These are phyloP conservation scores for Leishmania lainsoni DNA, from an alignment of 208 protist genomes.

Conservation along the genomic window DNA sequence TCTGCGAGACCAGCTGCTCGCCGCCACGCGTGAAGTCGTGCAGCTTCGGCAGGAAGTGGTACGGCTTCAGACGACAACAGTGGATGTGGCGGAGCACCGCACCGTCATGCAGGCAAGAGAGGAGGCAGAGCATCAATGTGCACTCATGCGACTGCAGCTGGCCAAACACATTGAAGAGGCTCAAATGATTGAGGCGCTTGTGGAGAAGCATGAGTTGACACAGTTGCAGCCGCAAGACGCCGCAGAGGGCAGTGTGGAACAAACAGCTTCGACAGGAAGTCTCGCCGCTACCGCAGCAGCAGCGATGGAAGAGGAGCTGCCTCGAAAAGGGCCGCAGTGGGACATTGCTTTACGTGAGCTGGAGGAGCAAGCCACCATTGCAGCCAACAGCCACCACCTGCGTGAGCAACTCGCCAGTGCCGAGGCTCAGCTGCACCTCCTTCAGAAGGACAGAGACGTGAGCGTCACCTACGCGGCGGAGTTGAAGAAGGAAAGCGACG, in stretches of 20 bases:
- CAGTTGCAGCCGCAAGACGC: slow-evolving; percentile 4
- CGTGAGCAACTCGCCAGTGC: slow-evolving; percentile 30
- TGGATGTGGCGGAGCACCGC: slow-evolving; percentile 38
- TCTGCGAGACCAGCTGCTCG: slow-evolving; percentile 33
- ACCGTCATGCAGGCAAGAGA: slow-evolving; percentile 32
- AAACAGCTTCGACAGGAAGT: neutral
- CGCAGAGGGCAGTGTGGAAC: neutral
- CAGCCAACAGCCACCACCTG: slow-evolving; percentile 23
- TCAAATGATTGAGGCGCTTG: slow-evolving; percentile 16
- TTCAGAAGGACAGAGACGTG: slow-evolving; percentile 12
- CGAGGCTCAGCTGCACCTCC: slow-evolving; percentile 11
- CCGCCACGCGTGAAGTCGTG: slow-evolving; percentile 51
- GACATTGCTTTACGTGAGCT: slow-evolving; percentile 29
- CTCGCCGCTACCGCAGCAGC: neutral
- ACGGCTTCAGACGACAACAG: slow-evolving; percentile 40
- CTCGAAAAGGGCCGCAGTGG: slow-evolving; percentile 29
- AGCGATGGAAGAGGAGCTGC: neutral
- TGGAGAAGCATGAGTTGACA: slow-evolving; percentile 10
- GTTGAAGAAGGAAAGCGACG: slow-evolving; percentile 46
- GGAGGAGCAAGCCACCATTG: slow-evolving; percentile 31
- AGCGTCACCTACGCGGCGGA: slow-evolving; percentile 32
- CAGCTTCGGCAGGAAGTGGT: slow-evolving; percentile 40
- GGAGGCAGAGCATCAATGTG: slow-evolving; percentile 35
- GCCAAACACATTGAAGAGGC: slow-evolving; percentile 32
- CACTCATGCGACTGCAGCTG: slow-evolving; percentile 39